These are phyloP conservation scores for Lachnellula arida DNA, from an alignment of 2,329 filamentous ascomycete genomes.

Conservation along the genomic window DNA sequence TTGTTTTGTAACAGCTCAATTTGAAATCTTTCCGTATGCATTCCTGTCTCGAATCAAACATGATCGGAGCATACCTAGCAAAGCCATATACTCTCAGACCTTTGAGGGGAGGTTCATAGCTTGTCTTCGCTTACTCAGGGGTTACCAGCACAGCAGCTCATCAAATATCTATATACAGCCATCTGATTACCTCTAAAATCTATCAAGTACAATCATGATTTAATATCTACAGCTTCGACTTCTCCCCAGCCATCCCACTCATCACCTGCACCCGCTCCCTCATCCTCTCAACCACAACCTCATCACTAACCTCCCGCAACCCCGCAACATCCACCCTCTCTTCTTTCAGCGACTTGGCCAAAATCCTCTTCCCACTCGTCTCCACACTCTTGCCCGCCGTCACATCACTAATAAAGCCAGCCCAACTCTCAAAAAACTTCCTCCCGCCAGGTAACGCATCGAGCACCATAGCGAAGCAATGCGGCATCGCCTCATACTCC, in stretches of 20 bases:
- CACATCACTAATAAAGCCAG: constrained; percentile 48
- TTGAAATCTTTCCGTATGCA: not conserved
- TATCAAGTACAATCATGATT: not conserved
- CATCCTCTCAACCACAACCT: constrained; percentile 39
- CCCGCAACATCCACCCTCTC: not conserved
- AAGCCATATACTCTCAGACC: too few relatives aligned
- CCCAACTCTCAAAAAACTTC: constrained; percentile 52
- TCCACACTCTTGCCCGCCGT: constrained; percentile 10
- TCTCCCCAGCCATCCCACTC: constrained; percentile 19
- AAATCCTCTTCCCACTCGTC: constrained; percentile 42
- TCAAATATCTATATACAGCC: not conserved
- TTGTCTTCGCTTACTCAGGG: not conserved
- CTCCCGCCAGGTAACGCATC: constrained; percentile 40
- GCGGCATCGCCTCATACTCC: constrained; percentile 77
- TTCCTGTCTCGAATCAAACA: too few relatives aligned
- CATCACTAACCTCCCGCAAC: constrained; percentile 22
- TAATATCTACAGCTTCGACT: not conserved
- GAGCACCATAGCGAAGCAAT: constrained; percentile 62
- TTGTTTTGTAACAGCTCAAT: not conserved
- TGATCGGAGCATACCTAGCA: too few relatives aligned
- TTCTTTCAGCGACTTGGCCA: constrained; percentile 44
- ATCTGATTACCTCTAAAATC: too few relatives aligned
- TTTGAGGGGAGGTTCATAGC: not conserved
- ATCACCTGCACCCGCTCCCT: constrained; percentile 24
- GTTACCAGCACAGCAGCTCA: not conserved